A percentile compares a stretch with the other conserved stretches of the same genome.
Evolutionary conservation across 139 green algal species (phyloP).

Genomic region (Diplosphaera chodatii): DNA sequence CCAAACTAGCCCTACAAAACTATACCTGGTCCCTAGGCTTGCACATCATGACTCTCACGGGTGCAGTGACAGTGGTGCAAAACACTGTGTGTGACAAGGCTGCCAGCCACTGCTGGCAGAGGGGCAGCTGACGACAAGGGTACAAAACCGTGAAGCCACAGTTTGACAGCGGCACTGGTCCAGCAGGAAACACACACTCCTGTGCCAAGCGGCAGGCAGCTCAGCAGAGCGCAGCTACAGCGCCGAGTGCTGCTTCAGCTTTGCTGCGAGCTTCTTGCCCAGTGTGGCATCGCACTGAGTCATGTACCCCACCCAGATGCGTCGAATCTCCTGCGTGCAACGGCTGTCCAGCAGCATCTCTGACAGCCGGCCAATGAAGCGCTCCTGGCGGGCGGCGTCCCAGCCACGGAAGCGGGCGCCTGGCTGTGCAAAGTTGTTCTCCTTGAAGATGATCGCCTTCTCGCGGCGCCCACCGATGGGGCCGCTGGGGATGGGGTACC

Average conservation of each 20-base stretch:
- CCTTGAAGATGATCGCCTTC: constrained; percentile 45
- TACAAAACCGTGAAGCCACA: too few species aligned
- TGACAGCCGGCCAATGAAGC: constrained; percentile 72
- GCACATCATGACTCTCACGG: too few species aligned
- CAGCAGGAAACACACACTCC: too few species aligned
- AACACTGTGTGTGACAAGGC: too few species aligned
- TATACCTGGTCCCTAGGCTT: too few species aligned
- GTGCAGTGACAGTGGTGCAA: too few species aligned
- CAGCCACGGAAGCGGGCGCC: constrained; percentile 71
- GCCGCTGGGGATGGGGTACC: constrained; percentile 44
- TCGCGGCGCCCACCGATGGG: constrained; percentile 63
- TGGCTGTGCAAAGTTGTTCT: constrained; percentile 79
- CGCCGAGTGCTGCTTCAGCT: constrained; percentile 50
- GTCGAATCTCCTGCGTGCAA: constrained; percentile 27
- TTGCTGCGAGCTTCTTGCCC: constrained; percentile 62
- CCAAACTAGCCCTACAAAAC: too few species aligned
- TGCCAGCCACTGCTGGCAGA: too few species aligned
- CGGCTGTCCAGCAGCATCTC: constrained; percentile 64
- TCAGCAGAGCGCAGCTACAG: too few species aligned
- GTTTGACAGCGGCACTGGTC: too few species aligned
- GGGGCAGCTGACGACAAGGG: too few species aligned
- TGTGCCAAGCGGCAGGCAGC: too few species aligned
- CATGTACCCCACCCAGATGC: constrained; percentile 73
- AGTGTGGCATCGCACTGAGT: constrained; percentile 72
- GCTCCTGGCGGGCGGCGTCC: constrained; percentile 63